phyloP scores from a whole-genome alignment of 2,329 filamentous ascomycete genomes.

The Talaromyces pinophilus region DNA sequence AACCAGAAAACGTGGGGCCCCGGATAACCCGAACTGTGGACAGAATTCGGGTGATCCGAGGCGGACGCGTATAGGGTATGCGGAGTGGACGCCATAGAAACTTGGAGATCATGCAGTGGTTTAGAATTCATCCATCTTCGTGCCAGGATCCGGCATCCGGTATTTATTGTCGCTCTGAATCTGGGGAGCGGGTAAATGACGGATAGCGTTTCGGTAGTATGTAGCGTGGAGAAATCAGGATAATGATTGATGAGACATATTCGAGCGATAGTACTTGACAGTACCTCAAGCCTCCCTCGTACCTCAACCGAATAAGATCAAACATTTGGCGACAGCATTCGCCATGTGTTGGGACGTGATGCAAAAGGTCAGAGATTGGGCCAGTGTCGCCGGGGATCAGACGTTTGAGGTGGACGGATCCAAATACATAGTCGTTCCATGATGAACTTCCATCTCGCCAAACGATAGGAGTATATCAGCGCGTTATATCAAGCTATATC shows the following conservation, averaged over 20 bases:
- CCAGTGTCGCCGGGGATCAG: background rate
- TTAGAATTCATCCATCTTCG: background rate
- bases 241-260: background rate
- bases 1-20: slow-evolving; percentile 7
- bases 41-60: slow-evolving; percentile 1
- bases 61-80: background rate
- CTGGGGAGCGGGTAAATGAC: slow-evolving; percentile 6
- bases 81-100: background rate
- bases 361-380: background rate
- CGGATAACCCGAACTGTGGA: slow-evolving; percentile 1
- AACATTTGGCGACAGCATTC: background rate
- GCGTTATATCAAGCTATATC: background rate
- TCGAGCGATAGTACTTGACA: background rate
- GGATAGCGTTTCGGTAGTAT: background rate
- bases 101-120: background rate
- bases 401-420: background rate
- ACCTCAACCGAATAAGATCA: background rate
- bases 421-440: background rate
- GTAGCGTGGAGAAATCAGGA: background rate
- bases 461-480: background rate
- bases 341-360: background rate
- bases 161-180: background rate
- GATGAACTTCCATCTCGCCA: background rate
- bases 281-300: no score
- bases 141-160: background rate